phyloP scores from a whole-genome alignment of 768 basidiomycete genomes.

The Lentinula sp. region DNA sequence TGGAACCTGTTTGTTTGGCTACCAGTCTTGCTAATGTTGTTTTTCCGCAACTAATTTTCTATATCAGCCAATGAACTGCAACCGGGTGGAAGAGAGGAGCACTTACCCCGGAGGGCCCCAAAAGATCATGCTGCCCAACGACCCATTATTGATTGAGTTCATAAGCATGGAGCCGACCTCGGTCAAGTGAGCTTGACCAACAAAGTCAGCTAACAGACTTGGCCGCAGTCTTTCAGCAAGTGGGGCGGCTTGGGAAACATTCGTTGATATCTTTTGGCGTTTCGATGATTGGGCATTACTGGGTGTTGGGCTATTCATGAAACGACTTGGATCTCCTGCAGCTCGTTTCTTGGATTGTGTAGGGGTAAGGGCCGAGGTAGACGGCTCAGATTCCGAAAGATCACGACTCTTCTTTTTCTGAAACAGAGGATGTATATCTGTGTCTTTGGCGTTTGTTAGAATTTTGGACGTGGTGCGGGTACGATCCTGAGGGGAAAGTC shows the following conservation, averaged over 20 bases:
- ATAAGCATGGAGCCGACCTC: slow-evolving; percentile 52
- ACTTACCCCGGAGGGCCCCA: slow-evolving; percentile 73
- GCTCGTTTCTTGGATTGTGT: slow-evolving; percentile 13
- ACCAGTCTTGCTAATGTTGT: slow-evolving; percentile 73
- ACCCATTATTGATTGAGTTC: slow-evolving; percentile 42
- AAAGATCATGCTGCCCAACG: slow-evolving; percentile 55
- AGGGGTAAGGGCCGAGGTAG: not conserved
- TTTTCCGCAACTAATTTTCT: slow-evolving; percentile 51
- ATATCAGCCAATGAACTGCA: not conserved
- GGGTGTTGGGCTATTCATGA: not conserved
- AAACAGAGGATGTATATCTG: slow-evolving; percentile 39
- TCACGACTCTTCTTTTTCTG: slow-evolving; percentile 14
- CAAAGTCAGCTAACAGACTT: slow-evolving; percentile 51
- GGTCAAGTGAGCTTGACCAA: slow-evolving; percentile 67
- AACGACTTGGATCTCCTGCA: slow-evolving; percentile 1
- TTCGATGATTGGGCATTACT: slow-evolving; percentile 5
- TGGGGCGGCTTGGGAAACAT: slow-evolving; percentile 35
- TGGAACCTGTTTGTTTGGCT: slow-evolving; percentile 48
- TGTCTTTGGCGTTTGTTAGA: slow-evolving; percentile 12
- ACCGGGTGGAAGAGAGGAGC: not conserved
- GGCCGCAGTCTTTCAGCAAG: slow-evolving; percentile 75
- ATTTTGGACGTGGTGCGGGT: not conserved
- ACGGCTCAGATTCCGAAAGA: slow-evolving; percentile 6
- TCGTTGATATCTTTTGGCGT: slow-evolving; percentile 15
- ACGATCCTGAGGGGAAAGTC: slow-evolving; percentile 8